A percentile compares a stretch with the other conserved stretches of the same genome.
These are phyloP conservation scores for Graphilbum fragrans DNA, from an alignment of 2,329 filamentous ascomycete species.

Conservation along the genomic window DNA sequence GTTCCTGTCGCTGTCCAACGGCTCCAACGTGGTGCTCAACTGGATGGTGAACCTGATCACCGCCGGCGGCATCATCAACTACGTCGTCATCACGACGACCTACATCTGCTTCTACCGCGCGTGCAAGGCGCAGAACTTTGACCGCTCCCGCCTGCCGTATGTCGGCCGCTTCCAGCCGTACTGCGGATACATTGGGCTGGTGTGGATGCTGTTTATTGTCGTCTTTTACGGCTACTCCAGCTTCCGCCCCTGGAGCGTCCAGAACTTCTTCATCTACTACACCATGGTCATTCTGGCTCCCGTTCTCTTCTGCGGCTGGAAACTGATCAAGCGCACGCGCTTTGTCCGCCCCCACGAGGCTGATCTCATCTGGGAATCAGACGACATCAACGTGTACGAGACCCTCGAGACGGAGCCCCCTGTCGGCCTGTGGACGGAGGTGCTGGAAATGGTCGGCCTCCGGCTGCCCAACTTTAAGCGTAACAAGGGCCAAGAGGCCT, in stretches of 20 bases:
- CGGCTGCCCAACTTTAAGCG: not conserved
- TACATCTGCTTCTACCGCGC: conserved; percentile 26
- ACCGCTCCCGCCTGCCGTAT: conserved; percentile 22
- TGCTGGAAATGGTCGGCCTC: conserved; percentile 4
- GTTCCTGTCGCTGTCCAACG: conserved; percentile 26
- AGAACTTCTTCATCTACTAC: conserved; percentile 40
- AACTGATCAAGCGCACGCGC: conserved; percentile 47
- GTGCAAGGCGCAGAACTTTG: conserved; percentile 23
- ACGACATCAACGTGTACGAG: conserved; percentile 24
- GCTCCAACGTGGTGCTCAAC: conserved; percentile 23
- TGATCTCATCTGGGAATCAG: conserved; percentile 15
- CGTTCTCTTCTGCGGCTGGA: conserved; percentile 47
- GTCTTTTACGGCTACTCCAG: conserved; percentile 42
- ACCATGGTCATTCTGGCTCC: conserved; percentile 43
- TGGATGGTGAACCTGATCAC: conserved; percentile 31
- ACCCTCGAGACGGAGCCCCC: conserved; percentile 7
- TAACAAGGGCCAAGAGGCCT: no score
- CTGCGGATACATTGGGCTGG: conserved; percentile 20
- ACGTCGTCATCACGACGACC: conserved; percentile 26
- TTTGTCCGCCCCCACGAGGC: conserved; percentile 11
- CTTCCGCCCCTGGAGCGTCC: conserved; percentile 33
- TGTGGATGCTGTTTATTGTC: conserved; percentile 9
- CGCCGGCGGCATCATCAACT: conserved; percentile 29
- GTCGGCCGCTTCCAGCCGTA: conserved; percentile 25
- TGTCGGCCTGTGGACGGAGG: conserved; percentile 7